A percentile compares a stretch with the other conserved stretches of the same genome.
These are phyloP conservation scores for Poronia punctata DNA, from an alignment of 495 filamentous ascomycete genomes.

Conservation along the genomic window DNA sequence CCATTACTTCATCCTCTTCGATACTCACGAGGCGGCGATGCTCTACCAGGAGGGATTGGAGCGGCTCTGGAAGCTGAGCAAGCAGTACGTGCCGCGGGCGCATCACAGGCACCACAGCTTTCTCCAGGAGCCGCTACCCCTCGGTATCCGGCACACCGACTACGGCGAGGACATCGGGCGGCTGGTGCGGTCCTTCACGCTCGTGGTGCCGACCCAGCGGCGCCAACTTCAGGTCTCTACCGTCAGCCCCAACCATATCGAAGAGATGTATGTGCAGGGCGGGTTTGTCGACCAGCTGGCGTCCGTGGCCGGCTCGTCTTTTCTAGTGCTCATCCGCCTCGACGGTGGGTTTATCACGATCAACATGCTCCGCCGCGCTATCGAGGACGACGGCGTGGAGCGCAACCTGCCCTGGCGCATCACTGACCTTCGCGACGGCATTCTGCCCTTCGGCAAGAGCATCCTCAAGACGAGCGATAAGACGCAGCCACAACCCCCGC, in stretches of 20 bases:
- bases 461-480: slow-evolving; percentile 14
- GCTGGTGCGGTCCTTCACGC: slow-evolving; percentile 41
- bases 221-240: slow-evolving; percentile 18
- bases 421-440: slow-evolving; percentile 11
- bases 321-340: slow-evolving; percentile 38
- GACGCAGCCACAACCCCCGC: neutral
- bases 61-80: slow-evolving; percentile 38
- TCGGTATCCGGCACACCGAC: slow-evolving; percentile 14
- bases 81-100: slow-evolving; percentile 22
- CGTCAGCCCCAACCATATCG: slow-evolving; percentile 17
- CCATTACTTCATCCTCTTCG: slow-evolving; percentile 58
- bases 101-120: slow-evolving; percentile 7
- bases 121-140: slow-evolving; percentile 9
- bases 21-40: slow-evolving; percentile 42
- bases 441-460: slow-evolving; percentile 20
- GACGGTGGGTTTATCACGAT: slow-evolving; percentile 30
- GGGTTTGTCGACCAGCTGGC: slow-evolving; percentile 23
- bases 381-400: slow-evolving; percentile 37
- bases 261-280: slow-evolving; percentile 37
- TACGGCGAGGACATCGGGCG: slow-evolving; percentile 40
- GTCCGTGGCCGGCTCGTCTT: slow-evolving; percentile 23
- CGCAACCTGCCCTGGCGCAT: slow-evolving; percentile 41
- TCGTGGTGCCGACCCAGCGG: slow-evolving; percentile 37
- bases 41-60: slow-evolving; percentile 46
- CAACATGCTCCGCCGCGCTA: slow-evolving; percentile 23